These are phyloP conservation scores for Collariella sp. DNA, from an alignment of 495 filamentous ascomycete species.

Conservation along the genomic window DNA sequence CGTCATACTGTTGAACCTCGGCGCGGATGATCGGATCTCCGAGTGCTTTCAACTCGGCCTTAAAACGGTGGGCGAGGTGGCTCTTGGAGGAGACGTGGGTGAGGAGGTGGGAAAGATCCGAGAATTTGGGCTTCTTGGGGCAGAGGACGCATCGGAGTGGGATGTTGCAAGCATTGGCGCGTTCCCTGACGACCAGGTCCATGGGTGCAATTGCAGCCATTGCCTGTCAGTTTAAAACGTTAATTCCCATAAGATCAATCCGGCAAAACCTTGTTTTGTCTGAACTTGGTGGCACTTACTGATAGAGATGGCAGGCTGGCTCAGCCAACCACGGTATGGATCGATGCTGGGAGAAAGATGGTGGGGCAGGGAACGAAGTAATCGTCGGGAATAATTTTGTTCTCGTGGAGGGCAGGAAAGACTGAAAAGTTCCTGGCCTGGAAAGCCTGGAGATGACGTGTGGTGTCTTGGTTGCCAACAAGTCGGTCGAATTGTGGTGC, in stretches of 20 bases:
- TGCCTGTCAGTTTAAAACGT: conserved; percentile 17
- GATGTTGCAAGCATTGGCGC: conserved; percentile 27
- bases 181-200: conserved; percentile 15
- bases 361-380: neutral
- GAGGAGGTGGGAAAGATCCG: conserved; percentile 78
- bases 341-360: neutral
- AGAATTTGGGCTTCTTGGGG: conserved; percentile 66
- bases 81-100: conserved; percentile 83
- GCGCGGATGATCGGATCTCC: conserved; percentile 44
- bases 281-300: conserved; percentile 17
- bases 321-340: conserved; percentile 16
- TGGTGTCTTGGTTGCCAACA: neutral
- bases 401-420: conserved; percentile 12
- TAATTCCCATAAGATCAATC: conserved; percentile 2
- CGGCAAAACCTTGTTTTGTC: neutral
- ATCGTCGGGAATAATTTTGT: neutral
- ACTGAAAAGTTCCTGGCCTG: neutral
- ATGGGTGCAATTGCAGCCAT: conserved; percentile 32
- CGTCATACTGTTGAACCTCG: conserved; percentile 51
- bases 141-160: conserved; percentile 73
- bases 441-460: neutral
- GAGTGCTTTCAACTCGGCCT: conserved; percentile 55
- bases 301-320: neutral
- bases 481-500: neutral
- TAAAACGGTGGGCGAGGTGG: conserved; percentile 68